phyloP scores from a whole-genome alignment of 768 basidiomycete genomes.

The Cystobasidium ongulense region DNA sequence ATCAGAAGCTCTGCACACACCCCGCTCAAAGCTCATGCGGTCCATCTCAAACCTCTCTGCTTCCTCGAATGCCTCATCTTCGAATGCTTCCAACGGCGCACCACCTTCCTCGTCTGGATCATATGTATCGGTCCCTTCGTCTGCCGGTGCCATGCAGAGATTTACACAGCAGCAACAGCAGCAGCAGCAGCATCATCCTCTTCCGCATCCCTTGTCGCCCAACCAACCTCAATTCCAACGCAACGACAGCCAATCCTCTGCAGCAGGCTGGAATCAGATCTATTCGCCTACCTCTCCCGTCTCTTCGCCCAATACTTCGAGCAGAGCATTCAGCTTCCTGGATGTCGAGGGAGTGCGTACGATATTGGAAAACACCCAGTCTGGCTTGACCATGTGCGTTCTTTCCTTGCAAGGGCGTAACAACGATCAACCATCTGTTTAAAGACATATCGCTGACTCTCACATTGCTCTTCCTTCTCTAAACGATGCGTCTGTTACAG shows the following conservation, averaged over 20 bases:
- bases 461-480: background rate
- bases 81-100: background rate
- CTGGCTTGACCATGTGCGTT: constrained; percentile 12
- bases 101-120: background rate
- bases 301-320: background rate
- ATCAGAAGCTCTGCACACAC: background rate
- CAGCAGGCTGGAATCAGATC: background rate
- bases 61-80: background rate
- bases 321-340: background rate
- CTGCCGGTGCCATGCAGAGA: background rate
- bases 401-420: background rate
- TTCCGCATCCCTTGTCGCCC: background rate
- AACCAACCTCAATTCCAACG: background rate
- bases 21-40: background rate
- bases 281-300: background rate
- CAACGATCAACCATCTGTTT: background rate
- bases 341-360: constrained; percentile 1
- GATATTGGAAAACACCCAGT: constrained; percentile 19
- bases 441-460: background rate
- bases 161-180: background rate
- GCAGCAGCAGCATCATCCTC: background rate
- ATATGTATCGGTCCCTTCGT: background rate
- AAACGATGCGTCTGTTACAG: background rate
- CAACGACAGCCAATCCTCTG: background rate
- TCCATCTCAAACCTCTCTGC: background rate